Percentiles rank a stretch among this genome's conserved stretches.
Evolutionary conservation across 2,329 filamentous ascomycete genomes (phyloP).

Genomic region (Arthrobotrys megalospora): DNA sequence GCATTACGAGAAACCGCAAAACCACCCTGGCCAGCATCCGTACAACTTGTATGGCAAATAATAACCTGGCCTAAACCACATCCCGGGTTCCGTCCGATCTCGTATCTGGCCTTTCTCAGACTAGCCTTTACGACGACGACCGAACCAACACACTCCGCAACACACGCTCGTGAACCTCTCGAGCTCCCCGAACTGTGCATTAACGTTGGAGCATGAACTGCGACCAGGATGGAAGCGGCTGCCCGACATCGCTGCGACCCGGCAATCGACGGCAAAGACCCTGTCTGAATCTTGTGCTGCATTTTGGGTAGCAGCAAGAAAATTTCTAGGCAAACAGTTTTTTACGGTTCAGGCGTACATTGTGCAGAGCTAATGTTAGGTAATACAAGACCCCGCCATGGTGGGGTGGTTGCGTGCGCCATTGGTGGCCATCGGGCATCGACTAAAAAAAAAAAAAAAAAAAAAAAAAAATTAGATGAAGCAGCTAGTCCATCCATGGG

Average conservation of each 20-base stretch:
- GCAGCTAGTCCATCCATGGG: constrained; percentile 2
- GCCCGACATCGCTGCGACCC: constrained; percentile 36
- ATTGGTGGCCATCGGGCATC: constrained; percentile 50
- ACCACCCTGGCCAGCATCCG: constrained; percentile 2
- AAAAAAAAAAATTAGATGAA: constrained; percentile 21
- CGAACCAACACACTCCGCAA: background rate
- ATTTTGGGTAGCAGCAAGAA: background rate
- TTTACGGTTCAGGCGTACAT: background rate
- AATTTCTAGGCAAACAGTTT: constrained; percentile 45
- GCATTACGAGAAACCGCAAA: background rate
- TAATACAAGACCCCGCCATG: constrained; percentile 33
- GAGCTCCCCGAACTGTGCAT: background rate
- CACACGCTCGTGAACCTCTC: background rate
- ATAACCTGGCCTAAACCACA: background rate
- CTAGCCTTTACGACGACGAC: background rate
- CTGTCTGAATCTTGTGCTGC: constrained; percentile 25
- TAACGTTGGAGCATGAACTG: background rate
- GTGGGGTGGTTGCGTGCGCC: constrained; percentile 38
- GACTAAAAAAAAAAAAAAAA: constrained; percentile 37
- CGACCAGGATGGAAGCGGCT: background rate
- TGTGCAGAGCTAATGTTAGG: background rate
- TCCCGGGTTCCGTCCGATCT: constrained; percentile 24
- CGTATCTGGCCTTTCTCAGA: background rate
- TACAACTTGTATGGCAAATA: background rate
- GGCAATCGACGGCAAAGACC: constrained; percentile 60